Evolutionary conservation across 306 rosid species (phyloP), one percentile per base, ranked within the genome.

Genomic region (Corylus heterophylla): DNA sequence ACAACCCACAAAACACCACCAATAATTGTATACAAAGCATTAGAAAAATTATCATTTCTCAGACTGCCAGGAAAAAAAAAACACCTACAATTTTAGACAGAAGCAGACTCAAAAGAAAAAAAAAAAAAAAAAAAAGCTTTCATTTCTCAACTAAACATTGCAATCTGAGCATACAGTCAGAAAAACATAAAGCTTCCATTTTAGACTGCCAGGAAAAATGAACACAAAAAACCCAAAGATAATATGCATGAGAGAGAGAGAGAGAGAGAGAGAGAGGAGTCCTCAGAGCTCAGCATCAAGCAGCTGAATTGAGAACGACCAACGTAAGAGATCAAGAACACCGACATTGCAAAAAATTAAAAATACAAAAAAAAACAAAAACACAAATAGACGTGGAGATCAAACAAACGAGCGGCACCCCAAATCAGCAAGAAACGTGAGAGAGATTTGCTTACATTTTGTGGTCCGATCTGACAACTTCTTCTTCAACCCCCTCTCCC

Each of bases 391-490:
- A 56, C 8, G 10, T 22, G 50, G 16, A n/a, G 54, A 47, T 29
- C 54, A 74, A 58, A 74, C 69, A n/a, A 37, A 39, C 67, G 69
- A 78, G 78, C 22, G 69, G 20, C 78, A 89, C 90, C 79, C 83
- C 22, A 78, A 82, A 81, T 59, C 27, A 85, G 55, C 76, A 54
- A 58, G 68, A 66, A 71, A 56, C 35, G 74, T 78, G 84, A 67
- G 80, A 79, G 77, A 86, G 70, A 50, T 76, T 68, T 44, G 84
- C 85, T 82, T 73, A 62, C 84, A 74, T 69, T 47, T 78, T 75
- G 73, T 78, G 78, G 52, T 63, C 79, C 82, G 92, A 94, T 91
- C 93, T 88, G 90, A 76, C 85, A 83, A 86, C 94, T 90, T 92
- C 89, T 79, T 68, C 68, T 56, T 61, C 75, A 37, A 14, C 86